Conservation (phyloP, 345 rosid genomes). For the Angophora floribunda region DNA sequence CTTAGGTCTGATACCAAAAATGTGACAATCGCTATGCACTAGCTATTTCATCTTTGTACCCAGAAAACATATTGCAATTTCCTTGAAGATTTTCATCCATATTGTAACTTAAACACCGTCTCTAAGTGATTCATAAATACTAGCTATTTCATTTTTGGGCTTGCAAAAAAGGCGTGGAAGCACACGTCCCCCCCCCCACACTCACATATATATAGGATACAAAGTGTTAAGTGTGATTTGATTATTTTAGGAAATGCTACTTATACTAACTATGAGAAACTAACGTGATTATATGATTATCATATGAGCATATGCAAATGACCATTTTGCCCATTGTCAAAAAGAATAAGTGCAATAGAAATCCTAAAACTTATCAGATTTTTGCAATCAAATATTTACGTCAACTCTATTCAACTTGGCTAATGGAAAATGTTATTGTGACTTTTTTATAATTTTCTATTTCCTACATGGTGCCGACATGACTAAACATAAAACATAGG, state of each 20-base stretch:
- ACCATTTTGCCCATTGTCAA: accelerated
- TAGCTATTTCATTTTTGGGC: neutral
- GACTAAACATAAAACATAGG: too few species aligned
- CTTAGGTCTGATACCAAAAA: accelerated
- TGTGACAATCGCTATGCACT: neutral
- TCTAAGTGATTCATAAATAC: accelerated
- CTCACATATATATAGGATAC: neutral
- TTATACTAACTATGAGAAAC: neutral
- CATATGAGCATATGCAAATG: accelerated
- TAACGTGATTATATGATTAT: accelerated
- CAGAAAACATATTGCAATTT: too few species aligned
- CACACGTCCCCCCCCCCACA: too few species aligned
- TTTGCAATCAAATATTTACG: too few species aligned
- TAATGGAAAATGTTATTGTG: too few species aligned
- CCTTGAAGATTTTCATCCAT: too few species aligned
- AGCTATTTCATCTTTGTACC: too few species aligned
- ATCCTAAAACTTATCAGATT: too few species aligned
- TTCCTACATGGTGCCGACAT: too few species aligned
- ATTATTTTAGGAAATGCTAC: neutral
- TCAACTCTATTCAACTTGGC: too few species aligned
- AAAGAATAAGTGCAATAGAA: too few species aligned
- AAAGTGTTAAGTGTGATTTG: neutral
- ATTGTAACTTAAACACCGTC: accelerated
- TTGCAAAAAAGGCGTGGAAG: neutral
- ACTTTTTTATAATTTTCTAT: too few species aligned